Percentiles rank a stretch among this genome's conserved stretches.
Evolutionary conservation across 495 filamentous ascomycete species (phyloP).

Genomic region (Xylaria nigripes): DNA sequence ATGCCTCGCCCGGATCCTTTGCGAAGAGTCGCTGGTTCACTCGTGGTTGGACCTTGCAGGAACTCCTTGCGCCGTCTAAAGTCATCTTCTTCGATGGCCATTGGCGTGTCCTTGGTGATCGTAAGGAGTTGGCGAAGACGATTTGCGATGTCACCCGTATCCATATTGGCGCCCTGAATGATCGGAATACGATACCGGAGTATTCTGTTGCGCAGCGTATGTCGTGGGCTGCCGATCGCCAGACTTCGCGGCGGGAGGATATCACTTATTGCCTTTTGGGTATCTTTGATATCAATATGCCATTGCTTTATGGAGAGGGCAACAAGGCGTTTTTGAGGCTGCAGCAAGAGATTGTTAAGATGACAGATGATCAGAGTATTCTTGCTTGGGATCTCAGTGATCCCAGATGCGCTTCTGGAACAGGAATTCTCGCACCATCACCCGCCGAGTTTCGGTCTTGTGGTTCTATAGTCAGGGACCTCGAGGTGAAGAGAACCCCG

Average conservation of each 20-base stretch:
- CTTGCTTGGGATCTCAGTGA: conserved; percentile 21
- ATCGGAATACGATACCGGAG: conserved; percentile 11
- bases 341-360: conserved; percentile 27
- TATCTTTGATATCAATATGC: conserved; percentile 32
- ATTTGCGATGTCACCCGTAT: conserved; percentile 26
- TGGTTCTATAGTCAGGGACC: conserved; percentile 12
- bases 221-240: conserved; percentile 29
- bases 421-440: conserved; percentile 12
- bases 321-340: conserved; percentile 23
- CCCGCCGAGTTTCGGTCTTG: conserved; percentile 16
- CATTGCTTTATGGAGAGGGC: conserved; percentile 33
- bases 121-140: background rate
- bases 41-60: conserved; percentile 39
- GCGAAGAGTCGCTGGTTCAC: conserved; percentile 35
- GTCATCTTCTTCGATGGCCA: conserved; percentile 26
- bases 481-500: background rate
- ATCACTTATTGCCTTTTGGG: conserved; percentile 32
- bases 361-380: conserved; percentile 24
- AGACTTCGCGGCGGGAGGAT: conserved; percentile 26
- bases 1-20: conserved; percentile 14
- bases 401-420: background rate
- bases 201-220: conserved; percentile 28
- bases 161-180: conserved; percentile 13
- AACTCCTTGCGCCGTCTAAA: conserved; percentile 33
- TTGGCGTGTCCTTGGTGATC: conserved; percentile 27